Conservation (phyloP, 176 grass and related monocot genomes). For the Metroxylon sagu region DNA sequence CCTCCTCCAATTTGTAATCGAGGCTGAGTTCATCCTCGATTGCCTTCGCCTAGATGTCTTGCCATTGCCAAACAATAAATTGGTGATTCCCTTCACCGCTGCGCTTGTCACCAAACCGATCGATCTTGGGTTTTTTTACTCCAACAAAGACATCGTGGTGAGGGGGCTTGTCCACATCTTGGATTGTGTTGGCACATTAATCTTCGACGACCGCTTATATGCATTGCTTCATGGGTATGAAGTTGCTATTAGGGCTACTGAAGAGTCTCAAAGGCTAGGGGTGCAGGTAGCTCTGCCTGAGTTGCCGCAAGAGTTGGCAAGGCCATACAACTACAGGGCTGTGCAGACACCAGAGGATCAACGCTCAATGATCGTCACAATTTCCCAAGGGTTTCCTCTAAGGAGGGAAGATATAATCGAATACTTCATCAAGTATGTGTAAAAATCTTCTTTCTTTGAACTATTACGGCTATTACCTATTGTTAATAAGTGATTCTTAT, state of each 20-base stretch:
- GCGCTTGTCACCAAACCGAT: conserved; percentile 5
- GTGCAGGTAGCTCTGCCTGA: neutral
- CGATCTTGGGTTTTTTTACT: conserved; percentile 36
- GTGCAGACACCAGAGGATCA: conserved; percentile 23
- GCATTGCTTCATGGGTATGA: conserved; percentile 8
- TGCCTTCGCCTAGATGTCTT: conserved; percentile 18
- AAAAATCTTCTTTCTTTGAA: neutral
- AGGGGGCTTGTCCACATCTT: conserved; percentile 22
- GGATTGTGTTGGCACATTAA: conserved; percentile 24
- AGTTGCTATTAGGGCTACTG: neutral
- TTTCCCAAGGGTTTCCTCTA: conserved; percentile 31
- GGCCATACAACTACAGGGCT: neutral
- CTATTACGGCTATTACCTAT: neutral
- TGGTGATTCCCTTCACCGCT: conserved; percentile 28
- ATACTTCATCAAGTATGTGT: conserved; percentile 47
- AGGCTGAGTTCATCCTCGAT: conserved; percentile 33
- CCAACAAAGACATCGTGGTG: conserved; percentile 31
- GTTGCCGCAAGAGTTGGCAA: conserved; percentile 14
- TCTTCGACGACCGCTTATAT: conserved; percentile 45
- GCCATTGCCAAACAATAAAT: neutral
- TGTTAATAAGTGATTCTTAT: neutral
- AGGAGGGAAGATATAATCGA: conserved; percentile 39
- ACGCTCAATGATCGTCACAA: conserved; percentile 64
- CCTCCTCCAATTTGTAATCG: conserved; percentile 12
- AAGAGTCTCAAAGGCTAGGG: neutral